phyloP scores from a whole-genome alignment of 768 basidiomycete species.

The Phaeotremella skinneri region DNA sequence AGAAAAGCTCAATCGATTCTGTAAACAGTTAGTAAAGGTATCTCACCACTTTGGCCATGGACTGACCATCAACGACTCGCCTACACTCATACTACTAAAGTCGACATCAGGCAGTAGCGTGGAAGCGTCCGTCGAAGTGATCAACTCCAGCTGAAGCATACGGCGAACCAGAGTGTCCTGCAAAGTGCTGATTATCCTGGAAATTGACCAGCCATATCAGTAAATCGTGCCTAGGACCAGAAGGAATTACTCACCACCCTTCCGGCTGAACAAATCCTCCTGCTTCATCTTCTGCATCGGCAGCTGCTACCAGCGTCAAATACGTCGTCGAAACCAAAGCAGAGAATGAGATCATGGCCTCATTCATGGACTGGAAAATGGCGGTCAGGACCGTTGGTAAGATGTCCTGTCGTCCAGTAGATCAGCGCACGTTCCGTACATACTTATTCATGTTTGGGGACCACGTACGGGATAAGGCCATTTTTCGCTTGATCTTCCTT shows the following conservation, averaged over 20 bases:
- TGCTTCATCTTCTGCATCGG: slow-evolving; percentile 32
- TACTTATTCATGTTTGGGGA: background rate
- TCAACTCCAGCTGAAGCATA: slow-evolving; percentile 22
- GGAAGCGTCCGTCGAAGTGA: slow-evolving; percentile 10
- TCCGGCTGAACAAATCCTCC: slow-evolving; percentile 23
- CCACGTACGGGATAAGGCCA: slow-evolving; percentile 25
- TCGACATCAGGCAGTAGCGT: slow-evolving; percentile 10
- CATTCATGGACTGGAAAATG: slow-evolving; percentile 1
- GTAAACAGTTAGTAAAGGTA: background rate
- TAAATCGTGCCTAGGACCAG: background rate
- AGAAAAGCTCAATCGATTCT: slow-evolving; percentile 26
- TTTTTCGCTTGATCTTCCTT: slow-evolving; percentile 3
- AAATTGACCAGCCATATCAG: background rate
- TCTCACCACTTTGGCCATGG: background rate
- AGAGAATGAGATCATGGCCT: background rate
- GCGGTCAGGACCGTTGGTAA: background rate
- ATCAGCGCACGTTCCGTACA: too few relatives aligned
- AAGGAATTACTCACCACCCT: slow-evolving; percentile 31
- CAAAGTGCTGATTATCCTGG: slow-evolving; percentile 20
- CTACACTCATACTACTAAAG: background rate
- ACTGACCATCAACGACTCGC: slow-evolving; percentile 40
- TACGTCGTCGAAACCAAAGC: background rate
- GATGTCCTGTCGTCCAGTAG: slow-evolving; percentile 1
- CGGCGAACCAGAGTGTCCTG: slow-evolving; percentile 24
- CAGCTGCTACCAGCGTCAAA: slow-evolving; percentile 11